Evolutionary conservation across 345 rosid genomes (phyloP), one percentile per base, ranked within the genome.

Genomic region (Firmiana major): DNA sequence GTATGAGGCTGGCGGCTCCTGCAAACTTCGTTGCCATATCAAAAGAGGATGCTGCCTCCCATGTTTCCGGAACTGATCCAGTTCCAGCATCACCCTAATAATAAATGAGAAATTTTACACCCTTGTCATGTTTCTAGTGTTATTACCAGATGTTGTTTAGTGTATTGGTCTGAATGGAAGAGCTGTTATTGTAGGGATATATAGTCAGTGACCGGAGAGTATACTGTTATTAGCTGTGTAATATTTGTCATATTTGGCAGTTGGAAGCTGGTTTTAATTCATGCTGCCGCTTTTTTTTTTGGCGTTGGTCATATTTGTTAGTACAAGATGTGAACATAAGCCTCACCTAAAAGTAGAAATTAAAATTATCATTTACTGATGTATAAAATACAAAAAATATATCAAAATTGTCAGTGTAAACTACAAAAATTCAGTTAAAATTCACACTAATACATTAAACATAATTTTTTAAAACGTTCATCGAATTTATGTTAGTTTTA

Each of bases 11-110:
- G 28, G 79, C 86, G 17, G 90, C 96, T 15, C 97, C 99, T 46
- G 82, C 80, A 0, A 93, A 90, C 84, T 88, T 63, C 6, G 95
- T 87, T 16, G 86, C 94, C 62, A 82, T 86, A 45, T 80, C 96
- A 5, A 95, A 95, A 79, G 96, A 93, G 78, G 96, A 93, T 46
- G 78, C 83, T 9, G 89, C 86, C 51, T 90, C 95, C 66, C 93
- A 86, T 59, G 86, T 89, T 79, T 90, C 99, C 3, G 91, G 91
- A 71, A 77, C 89, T 0, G 98, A 88, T 49, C 78, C 89, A 12
- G 85, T 83, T 81, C 81, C 91, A 11, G 89, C 86, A 67, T 92
- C 98, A 48, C 99, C 98, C 2, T 96, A 85, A 85, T 66, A 38
- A 79, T 43, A 60, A 64, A 62, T 9, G 38, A 63, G 79, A 82